These are phyloP conservation scores for Phytophthora idaei DNA, from an alignment of 352 stramenopile species.

Conservation along the genomic window DNA sequence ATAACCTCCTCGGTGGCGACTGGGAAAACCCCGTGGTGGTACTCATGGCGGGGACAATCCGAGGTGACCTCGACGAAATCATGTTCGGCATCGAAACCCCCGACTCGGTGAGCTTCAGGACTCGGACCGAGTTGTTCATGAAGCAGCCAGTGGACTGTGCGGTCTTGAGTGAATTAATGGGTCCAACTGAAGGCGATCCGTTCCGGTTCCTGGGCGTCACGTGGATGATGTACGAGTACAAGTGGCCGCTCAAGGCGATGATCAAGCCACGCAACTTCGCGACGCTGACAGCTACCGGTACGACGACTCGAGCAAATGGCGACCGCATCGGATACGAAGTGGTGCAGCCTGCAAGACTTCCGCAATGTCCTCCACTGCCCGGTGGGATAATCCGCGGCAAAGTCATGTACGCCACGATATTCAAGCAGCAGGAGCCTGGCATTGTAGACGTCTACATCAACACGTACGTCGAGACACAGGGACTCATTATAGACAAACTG, in stretches of 20 bases:
- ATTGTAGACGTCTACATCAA: constrained; percentile 25
- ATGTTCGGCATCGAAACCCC: constrained; percentile 29
- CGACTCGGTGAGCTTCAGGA: constrained; percentile 5
- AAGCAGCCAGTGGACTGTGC: constrained; percentile 21
- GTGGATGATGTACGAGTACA: constrained; percentile 33
- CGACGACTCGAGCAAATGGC: constrained; percentile 33
- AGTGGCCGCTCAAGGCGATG: constrained; percentile 27
- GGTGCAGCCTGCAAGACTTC: constrained; percentile 44
- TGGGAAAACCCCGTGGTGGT: constrained; percentile 29
- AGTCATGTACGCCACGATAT: constrained; percentile 25
- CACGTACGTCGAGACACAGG: constrained; percentile 26
- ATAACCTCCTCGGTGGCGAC: constrained; percentile 27
- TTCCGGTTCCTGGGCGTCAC: constrained; percentile 41
- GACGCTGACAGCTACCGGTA: constrained; percentile 31
- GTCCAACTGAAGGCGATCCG: constrained; percentile 29
- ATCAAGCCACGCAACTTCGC: constrained; percentile 41
- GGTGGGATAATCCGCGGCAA: constrained; percentile 21
- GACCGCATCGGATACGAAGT: constrained; percentile 50
- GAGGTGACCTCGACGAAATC: constrained; percentile 26
- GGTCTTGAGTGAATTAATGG: constrained; percentile 30
- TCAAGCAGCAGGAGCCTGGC: constrained; percentile 29
- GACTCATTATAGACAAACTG: constrained; percentile 22
- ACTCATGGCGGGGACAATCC: constrained; percentile 22
- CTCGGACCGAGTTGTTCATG: constrained; percentile 22
- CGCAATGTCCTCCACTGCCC: constrained; percentile 22